phyloP scores from a whole-genome alignment of 2,329 filamentous ascomycete species.

The Metarhizium humberi region DNA sequence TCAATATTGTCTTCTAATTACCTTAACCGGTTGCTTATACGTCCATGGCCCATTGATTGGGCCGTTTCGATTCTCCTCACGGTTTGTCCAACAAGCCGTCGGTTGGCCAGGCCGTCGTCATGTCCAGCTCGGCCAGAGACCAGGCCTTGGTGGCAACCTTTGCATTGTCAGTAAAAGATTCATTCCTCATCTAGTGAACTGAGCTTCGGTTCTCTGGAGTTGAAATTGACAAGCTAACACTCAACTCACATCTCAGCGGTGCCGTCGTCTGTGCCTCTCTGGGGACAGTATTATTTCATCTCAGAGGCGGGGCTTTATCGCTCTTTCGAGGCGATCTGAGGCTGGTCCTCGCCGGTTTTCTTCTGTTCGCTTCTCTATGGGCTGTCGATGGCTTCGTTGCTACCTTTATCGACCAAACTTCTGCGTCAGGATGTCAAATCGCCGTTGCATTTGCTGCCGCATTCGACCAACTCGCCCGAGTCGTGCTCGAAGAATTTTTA shows the following conservation, averaged over 20 bases:
- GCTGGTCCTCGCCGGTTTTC: constrained; percentile 52
- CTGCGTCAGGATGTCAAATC: constrained; percentile 38
- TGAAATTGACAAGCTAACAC: not conserved
- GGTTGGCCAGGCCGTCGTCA: constrained; percentile 18
- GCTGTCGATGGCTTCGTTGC: constrained; percentile 41
- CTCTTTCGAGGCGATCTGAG: constrained; percentile 49
- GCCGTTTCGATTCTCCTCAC: constrained; percentile 23
- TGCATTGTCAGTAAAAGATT: constrained; percentile 35
- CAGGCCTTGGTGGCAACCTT: constrained; percentile 46
- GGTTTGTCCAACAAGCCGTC: constrained; percentile 17
- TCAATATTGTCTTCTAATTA: not conserved
- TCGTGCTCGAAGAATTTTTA: constrained; percentile 44
- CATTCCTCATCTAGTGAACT: not conserved
- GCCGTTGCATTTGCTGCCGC: constrained; percentile 40
- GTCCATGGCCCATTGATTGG: constrained; percentile 37
- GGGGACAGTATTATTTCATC: constrained; percentile 34
- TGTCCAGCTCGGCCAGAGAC: constrained; percentile 34
- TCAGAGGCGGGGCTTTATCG: constrained; percentile 37
- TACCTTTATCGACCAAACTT: constrained; percentile 34
- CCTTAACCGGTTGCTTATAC: constrained; percentile 10
- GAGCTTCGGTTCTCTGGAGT: not conserved
- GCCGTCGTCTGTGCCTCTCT: constrained; percentile 43
- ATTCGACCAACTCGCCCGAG: constrained; percentile 48
- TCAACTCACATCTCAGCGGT: constrained; percentile 25
- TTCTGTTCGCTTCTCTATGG: constrained; percentile 43